A percentile compares a stretch with the other conserved stretches of the same genome.
These are phyloP conservation scores for Candida ponderosae DNA, from an alignment of 805 yeast genomes.

Conservation along the genomic window DNA sequence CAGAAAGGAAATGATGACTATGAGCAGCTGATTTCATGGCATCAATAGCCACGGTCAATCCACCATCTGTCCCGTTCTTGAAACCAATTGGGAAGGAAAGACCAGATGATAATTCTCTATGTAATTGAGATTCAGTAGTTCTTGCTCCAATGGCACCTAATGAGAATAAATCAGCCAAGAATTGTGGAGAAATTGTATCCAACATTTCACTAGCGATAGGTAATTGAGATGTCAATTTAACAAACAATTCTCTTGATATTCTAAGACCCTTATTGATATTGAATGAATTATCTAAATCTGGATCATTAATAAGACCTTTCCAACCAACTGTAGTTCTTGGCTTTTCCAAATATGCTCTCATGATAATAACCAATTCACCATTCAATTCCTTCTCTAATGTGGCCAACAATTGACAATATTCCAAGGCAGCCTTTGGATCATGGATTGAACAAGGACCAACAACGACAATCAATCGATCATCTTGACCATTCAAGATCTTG, in stretches of 20 bases:
- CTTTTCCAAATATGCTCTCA: constrained; percentile 97
- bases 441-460: constrained; percentile 98
- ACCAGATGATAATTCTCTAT: constrained; percentile 96
- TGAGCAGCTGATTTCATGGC: constrained; percentile 89
- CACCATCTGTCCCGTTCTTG: constrained; percentile 98
- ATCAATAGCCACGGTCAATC: constrained; percentile 86
- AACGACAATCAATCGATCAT: constrained; percentile 79
- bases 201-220: constrained; percentile 98
- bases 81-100: constrained; percentile 98
- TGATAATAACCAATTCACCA: constrained; percentile 73
- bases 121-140: constrained; percentile 96
- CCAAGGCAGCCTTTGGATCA: constrained; percentile 83
- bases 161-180: constrained; percentile 79
- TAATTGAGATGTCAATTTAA: constrained; percentile 64
- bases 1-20: constrained; percentile 94
- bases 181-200: constrained; percentile 97
- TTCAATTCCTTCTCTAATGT: constrained; percentile 60
- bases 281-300: constrained; percentile 87
- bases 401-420: constrained; percentile 69
- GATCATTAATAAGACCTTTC: constrained; percentile 97
- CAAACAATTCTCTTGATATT: constrained; percentile 77
- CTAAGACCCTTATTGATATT: constrained; percentile 92
- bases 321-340: constrained; percentile 99
- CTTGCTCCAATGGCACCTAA: constrained; percentile 99
- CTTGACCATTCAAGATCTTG: constrained; percentile 62